Percentiles rank a stretch among this genome's conserved stretches.
Conservation (phyloP, 108 stramenopile genomes). For the Nitzschia putrida region DNA sequence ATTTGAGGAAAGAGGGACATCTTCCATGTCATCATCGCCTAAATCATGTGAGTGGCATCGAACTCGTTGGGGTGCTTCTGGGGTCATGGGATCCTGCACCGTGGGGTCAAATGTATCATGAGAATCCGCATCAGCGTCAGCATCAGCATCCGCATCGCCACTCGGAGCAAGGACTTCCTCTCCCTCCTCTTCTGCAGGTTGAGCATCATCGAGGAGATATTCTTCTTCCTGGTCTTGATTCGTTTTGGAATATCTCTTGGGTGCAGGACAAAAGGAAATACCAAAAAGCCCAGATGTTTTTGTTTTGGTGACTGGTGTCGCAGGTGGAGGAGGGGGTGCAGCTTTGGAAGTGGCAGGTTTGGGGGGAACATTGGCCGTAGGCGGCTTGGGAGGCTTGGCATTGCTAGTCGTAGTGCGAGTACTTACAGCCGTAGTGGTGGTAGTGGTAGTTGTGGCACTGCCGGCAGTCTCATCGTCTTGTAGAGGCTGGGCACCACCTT, state of each 20-base stretch:
- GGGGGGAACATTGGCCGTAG: neutral
- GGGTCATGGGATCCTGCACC: neutral
- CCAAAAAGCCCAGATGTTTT: conserved; percentile 10
- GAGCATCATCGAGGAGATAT: conserved; percentile 9
- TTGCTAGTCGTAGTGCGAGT: neutral
- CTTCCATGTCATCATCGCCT: conserved; percentile 39
- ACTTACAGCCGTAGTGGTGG: neutral
- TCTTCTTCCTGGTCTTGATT: conserved; percentile 39
- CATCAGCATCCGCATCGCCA: neutral
- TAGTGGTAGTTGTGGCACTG: neutral
- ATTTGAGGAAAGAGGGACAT: conserved; percentile 19
- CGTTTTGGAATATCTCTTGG: conserved; percentile 41
- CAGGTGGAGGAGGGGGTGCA: neutral
- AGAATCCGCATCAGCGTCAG: neutral
- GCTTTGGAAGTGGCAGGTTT: neutral
- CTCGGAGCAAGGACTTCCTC: neutral
- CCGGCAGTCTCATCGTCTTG: neutral
- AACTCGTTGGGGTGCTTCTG: conserved; percentile 22
- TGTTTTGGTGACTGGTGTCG: conserved; percentile 3
- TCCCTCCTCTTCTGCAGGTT: neutral
- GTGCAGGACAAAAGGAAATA: conserved; percentile 49
- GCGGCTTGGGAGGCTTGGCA: neutral
- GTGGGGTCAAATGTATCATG: neutral
- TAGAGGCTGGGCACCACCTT: conserved; percentile 21
- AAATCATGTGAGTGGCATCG: conserved; percentile 53